Base-by-base conservation (phyloP, 805 yeast species). In the Lipomyces sp. region DNA sequence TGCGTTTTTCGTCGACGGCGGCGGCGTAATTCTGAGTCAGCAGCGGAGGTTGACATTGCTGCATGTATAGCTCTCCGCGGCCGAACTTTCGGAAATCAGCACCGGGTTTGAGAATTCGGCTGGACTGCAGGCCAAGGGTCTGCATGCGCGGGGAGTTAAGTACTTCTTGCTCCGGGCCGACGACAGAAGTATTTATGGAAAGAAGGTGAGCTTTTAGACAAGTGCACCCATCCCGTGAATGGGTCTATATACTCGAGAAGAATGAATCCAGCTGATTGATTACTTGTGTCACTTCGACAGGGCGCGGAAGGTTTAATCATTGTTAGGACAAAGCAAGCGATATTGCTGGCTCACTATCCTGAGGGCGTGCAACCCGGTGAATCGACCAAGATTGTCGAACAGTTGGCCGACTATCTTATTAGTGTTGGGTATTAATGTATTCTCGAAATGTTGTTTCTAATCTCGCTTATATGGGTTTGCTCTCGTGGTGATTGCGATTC, bases 301-400 rank as follows among this genome's bases (percentile, higher is more conserved):
- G 95, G 85, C 44, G 89, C 84, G 55, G 86, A 84, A 63, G 98
- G 98, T 63, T 77, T 91, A 48, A 72, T 93, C 59, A 84, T 87
- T 59, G 97, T 91, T 41, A 86, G 95, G 77, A 89, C 98, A 49
- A 86, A 82, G 66, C 98, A 91, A 72, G 89, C 97, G 28, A 81
- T 93, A 50, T 72, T 93, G 65, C 73, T 93, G 62, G 96, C 93
- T n/a, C 98, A 93, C 70, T 93, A 93, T 68, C 93, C 95, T 14
- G 80, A 86, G 11, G 90, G 90, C 49, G 84, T 86, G 41, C 91
- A 83, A 69, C 87, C 98, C 29, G 96, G 95, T 62, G 96, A 87
- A 67, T 98, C 98, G 46, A 86, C 97, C 53, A 81, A 84, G 64
- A 86, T 90, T 58, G 96, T 91, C 50, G 98, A 93, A 70, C 91